phyloP scores from a whole-genome alignment of 306 rosid genomes.

The Biancaea sappan region DNA sequence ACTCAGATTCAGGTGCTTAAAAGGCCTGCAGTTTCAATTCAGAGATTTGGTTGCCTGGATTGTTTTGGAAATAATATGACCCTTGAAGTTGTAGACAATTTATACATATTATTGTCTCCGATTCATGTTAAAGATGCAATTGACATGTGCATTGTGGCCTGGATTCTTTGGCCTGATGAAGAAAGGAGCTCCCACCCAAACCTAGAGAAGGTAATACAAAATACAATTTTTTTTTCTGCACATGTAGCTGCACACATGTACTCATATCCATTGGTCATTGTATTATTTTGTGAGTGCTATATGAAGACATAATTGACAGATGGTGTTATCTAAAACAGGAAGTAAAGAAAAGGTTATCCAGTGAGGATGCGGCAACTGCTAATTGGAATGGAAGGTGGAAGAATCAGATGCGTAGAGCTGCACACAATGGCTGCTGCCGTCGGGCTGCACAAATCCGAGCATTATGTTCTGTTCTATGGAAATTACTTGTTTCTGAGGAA shows the following conservation, averaged over 20 bases:
- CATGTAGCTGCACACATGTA: not conserved
- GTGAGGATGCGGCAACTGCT: constrained; percentile 82
- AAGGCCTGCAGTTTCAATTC: constrained; percentile 70
- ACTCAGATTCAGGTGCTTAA: constrained; percentile 83
- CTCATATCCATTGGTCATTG: not conserved
- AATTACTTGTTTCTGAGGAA: constrained; percentile 78
- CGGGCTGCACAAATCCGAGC: constrained; percentile 93
- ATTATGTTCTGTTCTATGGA: constrained; percentile 88
- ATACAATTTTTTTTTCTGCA: constrained; percentile 20
- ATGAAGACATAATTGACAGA: not conserved
- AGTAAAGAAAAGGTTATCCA: constrained; percentile 83
- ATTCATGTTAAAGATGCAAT: constrained; percentile 61
- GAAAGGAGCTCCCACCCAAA: constrained; percentile 85
- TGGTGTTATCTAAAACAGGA: constrained; percentile 56
- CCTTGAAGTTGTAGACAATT: constrained; percentile 65
- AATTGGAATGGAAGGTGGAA: constrained; percentile 86
- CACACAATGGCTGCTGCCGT: constrained; percentile 94
- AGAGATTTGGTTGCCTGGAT: constrained; percentile 66
- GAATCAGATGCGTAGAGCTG: constrained; percentile 96
- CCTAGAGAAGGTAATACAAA: constrained; percentile 79
- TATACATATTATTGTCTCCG: constrained; percentile 61
- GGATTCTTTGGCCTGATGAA: constrained; percentile 99
- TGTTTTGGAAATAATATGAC: constrained; percentile 49
- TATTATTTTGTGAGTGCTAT: not conserved
- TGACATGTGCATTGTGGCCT: constrained; percentile 75